phyloP scores from a whole-genome alignment of 257 asterid species.

The Dorcoceras hygrometricum region DNA sequence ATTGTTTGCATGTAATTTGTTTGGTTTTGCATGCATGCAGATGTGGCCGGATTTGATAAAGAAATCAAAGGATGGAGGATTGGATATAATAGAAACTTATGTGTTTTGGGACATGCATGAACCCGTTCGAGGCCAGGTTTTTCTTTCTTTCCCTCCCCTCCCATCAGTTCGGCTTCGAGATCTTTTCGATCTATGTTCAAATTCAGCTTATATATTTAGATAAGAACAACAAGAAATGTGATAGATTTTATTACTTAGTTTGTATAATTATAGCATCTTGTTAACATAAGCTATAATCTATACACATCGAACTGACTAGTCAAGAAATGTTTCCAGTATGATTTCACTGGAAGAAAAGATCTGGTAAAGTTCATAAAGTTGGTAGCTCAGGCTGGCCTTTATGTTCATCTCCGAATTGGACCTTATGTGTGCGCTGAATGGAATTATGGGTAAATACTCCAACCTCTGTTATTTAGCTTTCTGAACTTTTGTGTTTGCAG shows the following conservation, averaged over 20 bases:
- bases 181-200: background rate
- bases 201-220: too few relatives aligned
- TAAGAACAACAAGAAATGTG: background rate
- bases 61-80: constrained; percentile 51
- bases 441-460: constrained; percentile 47
- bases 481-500: background rate
- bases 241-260: too few relatives aligned
- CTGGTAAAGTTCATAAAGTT: constrained; percentile 44
- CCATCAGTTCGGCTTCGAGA: background rate
- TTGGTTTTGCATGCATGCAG: constrained; percentile 24
- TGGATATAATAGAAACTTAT: constrained; percentile 50
- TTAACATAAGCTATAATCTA: background rate
- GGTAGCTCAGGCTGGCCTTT: constrained; percentile 44
- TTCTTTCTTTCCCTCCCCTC: background rate
- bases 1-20: background rate
- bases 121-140: constrained; percentile 46
- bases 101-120: constrained; percentile 56
- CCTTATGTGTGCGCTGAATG: constrained; percentile 65
- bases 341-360: constrained; percentile 53
- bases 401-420: constrained; percentile 43
- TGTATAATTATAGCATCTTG: background rate
- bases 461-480: background rate
- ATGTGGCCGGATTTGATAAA: constrained; percentile 58
- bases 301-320: constrained; percentile 17
- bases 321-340: constrained; percentile 33